phyloP scores from a whole-genome alignment of 2,329 filamentous ascomycete species.

The Clonostachys rhizophaga region DNA sequence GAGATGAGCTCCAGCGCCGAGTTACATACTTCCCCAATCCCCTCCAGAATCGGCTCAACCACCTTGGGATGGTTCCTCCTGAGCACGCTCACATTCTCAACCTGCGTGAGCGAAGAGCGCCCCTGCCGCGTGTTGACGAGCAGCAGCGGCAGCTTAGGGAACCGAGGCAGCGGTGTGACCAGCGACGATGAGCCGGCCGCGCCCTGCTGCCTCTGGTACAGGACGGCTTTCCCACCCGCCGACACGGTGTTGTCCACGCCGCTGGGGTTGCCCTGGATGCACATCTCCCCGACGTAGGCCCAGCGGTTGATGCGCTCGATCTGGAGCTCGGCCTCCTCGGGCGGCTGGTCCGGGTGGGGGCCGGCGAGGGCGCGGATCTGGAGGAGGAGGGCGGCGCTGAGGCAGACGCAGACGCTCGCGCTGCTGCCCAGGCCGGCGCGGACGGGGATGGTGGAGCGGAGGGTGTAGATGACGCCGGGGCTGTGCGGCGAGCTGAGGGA shows the following conservation, averaged over 20 bases:
- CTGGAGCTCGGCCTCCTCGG: slow-evolving; percentile 82
- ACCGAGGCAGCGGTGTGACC: slow-evolving; percentile 75
- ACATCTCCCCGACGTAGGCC: slow-evolving; percentile 96
- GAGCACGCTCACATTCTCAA: slow-evolving; percentile 77
- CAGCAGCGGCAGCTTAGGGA: slow-evolving; percentile 86
- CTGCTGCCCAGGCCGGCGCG: slow-evolving; percentile 91
- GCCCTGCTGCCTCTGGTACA: slow-evolving; percentile 77
- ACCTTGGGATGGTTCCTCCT: slow-evolving; percentile 70
- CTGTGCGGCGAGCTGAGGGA: slow-evolving; percentile 78
- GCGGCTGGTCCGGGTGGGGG: slow-evolving; percentile 86
- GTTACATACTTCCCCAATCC: slow-evolving; percentile 70
- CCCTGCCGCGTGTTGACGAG: slow-evolving; percentile 85
- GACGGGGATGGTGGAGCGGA: slow-evolving; percentile 91
- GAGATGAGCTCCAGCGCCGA: slow-evolving; percentile 50
- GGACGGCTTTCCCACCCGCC: slow-evolving; percentile 86
- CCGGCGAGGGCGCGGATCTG: slow-evolving; percentile 86
- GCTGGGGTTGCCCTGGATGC: slow-evolving; percentile 94
- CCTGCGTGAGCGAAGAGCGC: slow-evolving; percentile 80
- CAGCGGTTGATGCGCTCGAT: slow-evolving; percentile 95
- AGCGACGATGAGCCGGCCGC: slow-evolving; percentile 67
- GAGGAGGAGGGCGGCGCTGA: slow-evolving; percentile 77
- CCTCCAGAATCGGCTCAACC: slow-evolving; percentile 75
- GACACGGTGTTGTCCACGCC: slow-evolving; percentile 97
- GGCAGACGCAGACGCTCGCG: slow-evolving; percentile 88
- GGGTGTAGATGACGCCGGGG: slow-evolving; percentile 79